Evolutionary conservation across 495 filamentous ascomycete species (phyloP).

Genomic region (Daldinia concentrica): DNA sequence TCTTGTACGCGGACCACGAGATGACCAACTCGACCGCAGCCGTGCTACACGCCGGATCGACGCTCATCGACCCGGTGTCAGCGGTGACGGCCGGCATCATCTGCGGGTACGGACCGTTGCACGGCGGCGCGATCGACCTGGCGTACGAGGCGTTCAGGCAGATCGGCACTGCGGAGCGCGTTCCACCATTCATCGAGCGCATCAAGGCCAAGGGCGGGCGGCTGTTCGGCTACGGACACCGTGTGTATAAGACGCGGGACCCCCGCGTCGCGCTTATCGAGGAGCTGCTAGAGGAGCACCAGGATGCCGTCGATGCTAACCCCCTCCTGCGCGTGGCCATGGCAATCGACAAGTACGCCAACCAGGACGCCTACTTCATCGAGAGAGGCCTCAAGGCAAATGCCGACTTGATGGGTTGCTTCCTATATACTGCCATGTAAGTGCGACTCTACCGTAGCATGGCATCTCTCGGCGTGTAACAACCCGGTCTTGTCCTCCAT

Average conservation of each 20-base stretch:
- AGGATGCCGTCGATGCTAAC: constrained; percentile 49
- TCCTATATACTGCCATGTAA: constrained; percentile 65
- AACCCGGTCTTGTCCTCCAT: not conserved
- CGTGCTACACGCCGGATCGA: constrained; percentile 59
- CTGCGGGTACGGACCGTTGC: constrained; percentile 64
- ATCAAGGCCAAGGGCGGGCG: constrained; percentile 63
- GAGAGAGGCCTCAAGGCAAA: constrained; percentile 61
- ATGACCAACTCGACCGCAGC: constrained; percentile 64
- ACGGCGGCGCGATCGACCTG: constrained; percentile 66
- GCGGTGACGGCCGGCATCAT: constrained; percentile 56
- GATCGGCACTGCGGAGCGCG: constrained; percentile 57
- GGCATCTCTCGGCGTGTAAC: not conserved
- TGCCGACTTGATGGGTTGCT: constrained; percentile 66
- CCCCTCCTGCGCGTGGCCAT: constrained; percentile 60
- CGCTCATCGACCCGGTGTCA: constrained; percentile 46
- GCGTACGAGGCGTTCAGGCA: constrained; percentile 60
- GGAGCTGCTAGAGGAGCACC: constrained; percentile 55
- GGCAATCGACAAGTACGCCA: constrained; percentile 59
- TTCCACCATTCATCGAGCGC: constrained; percentile 58
- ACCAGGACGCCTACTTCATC: constrained; percentile 62
- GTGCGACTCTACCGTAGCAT: constrained; percentile 14
- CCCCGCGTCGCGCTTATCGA: constrained; percentile 60
- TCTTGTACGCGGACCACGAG: constrained; percentile 62
- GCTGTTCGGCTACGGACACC: constrained; percentile 69
- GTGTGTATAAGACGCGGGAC: constrained; percentile 64